phyloP scores from a whole-genome alignment of 345 rosid species.

The Eutrema japonicum region DNA sequence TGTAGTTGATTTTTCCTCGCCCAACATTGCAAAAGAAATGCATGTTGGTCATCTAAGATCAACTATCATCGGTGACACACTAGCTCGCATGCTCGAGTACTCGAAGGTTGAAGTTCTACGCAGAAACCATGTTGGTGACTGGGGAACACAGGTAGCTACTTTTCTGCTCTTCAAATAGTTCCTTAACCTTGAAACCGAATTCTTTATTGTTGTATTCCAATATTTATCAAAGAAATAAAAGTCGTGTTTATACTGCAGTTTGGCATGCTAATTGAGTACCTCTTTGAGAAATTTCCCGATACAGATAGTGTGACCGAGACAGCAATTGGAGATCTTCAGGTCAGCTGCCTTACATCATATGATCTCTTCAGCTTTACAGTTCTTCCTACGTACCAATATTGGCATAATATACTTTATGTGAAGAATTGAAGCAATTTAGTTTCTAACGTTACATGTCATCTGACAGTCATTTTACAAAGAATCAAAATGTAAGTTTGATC shows the following conservation, averaged over 20 bases:
- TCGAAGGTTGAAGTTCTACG: conserved; percentile 90
- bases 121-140: conserved; percentile 98
- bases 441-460: conserved; percentile 41
- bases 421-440: conserved; percentile 10
- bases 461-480: conserved; percentile 76
- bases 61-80: conserved; percentile 92
- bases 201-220: neutral
- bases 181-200: neutral
- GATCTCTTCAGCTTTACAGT: conserved; percentile 22
- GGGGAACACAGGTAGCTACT: conserved; percentile 96
- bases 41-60: conserved; percentile 98
- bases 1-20: conserved; percentile 97
- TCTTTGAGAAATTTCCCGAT: conserved; percentile 80
- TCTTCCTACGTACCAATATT: conserved; percentile 10
- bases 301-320: conserved; percentile 66
- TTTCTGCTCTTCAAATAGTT: conserved; percentile 28
- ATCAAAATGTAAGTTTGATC: conserved; percentile 80
- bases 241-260: conserved; percentile 59
- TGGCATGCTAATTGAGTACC: conserved; percentile 94
- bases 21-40: conserved; percentile 99
- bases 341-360: conserved; percentile 43
- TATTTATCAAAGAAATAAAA: conserved; percentile 12
- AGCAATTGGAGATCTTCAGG: conserved; percentile 96
- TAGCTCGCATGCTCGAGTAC: conserved; percentile 93
- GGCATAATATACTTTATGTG: conserved; percentile 11